A percentile compares a stretch with the other conserved stretches of the same genome.
phyloP scores from a whole-genome alignment of 2,329 filamentous ascomycete genomes.

The Talaromyces atroroseus region DNA sequence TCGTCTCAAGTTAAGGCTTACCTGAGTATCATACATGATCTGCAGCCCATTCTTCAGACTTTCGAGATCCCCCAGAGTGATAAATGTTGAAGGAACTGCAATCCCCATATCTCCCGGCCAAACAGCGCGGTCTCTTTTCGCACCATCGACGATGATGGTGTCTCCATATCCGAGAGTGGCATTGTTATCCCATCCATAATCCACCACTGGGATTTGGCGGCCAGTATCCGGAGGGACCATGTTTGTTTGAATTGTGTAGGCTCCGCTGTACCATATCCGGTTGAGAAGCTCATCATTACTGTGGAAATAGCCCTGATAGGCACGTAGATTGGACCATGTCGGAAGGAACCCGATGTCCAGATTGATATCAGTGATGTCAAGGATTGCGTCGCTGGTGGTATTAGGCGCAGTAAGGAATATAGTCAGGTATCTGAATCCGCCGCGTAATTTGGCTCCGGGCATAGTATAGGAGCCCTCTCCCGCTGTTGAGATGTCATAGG shows the following conservation, averaged over 20 bases:
- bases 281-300: constrained; percentile 50
- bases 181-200: constrained; percentile 36
- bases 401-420: constrained; percentile 31
- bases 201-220: constrained; percentile 27
- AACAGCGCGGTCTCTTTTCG: constrained; percentile 40
- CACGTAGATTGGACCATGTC: constrained; percentile 48
- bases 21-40: constrained; percentile 44
- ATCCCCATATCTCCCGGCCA: constrained; percentile 50
- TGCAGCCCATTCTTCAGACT: constrained; percentile 45
- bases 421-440: constrained; percentile 43
- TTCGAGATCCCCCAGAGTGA: constrained; percentile 41
- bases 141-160: constrained; percentile 41
- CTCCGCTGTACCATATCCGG: constrained; percentile 53
- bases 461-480: constrained; percentile 34
- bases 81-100: constrained; percentile 41
- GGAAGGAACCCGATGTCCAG: constrained; percentile 47
- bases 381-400: constrained; percentile 22
- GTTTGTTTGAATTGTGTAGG: constrained; percentile 49
- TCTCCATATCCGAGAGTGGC: constrained; percentile 35
- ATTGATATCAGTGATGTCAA: constrained; percentile 35
- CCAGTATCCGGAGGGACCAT: constrained; percentile 35
- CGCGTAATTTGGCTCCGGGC: constrained; percentile 35
- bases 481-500: constrained; percentile 29
- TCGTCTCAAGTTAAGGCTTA: constrained; percentile 6
- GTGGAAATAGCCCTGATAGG: constrained; percentile 52